Evolutionary conservation across 371 early-diverging fungal species (phyloP), one percentile per base, ranked within the genome.

Genomic region (Neoconidiobolus thromboides): DNA sequence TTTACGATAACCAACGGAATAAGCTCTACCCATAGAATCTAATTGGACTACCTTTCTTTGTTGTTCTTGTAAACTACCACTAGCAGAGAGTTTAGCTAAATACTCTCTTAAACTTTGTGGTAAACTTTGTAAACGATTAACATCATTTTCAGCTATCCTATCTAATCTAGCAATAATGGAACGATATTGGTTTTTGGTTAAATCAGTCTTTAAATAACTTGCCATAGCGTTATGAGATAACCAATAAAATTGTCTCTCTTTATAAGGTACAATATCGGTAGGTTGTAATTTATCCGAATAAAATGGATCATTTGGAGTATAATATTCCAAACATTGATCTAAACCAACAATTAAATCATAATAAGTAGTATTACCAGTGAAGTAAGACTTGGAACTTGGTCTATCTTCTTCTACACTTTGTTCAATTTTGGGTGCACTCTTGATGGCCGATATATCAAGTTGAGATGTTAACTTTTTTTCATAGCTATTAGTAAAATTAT

Each of bases 351-450:
- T 64, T 39, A 85, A 72, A 56, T 83, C 81, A 63, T 83, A 83
- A 75, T 85, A 91, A 58, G 75, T 73, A 61, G 85, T 83, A 67
- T 89, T 87, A 1, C 87, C 87, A 39, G 91, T 91, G 66, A 95
- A 95, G 70, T 92, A 95, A 4, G 89, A 82, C 1, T 81, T 68
- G 4, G 86, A 80, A 42, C 69, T 72, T 2, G 89, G 89, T 53
- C 39, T 6, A 10, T 54, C 46, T 26, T 26, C 26, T 26, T 26
- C 26, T 26, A 26, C 26, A 26, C 26, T 26, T 26, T 26, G 26
- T 26, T 26, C 26, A 26, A 26, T 26, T 26, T 26, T 26, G 26
- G 26, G 26, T 26, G 26, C 26, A 26, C 26, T 26, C 26, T 26
- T 26, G 26, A 26, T 26, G 26, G 26, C 26, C 26, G 26, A 26